Percentiles rank a stretch among this genome's conserved stretches.
Conservation (phyloP, 139 green algal genomes). For the Tetraselmis chui region DNA sequence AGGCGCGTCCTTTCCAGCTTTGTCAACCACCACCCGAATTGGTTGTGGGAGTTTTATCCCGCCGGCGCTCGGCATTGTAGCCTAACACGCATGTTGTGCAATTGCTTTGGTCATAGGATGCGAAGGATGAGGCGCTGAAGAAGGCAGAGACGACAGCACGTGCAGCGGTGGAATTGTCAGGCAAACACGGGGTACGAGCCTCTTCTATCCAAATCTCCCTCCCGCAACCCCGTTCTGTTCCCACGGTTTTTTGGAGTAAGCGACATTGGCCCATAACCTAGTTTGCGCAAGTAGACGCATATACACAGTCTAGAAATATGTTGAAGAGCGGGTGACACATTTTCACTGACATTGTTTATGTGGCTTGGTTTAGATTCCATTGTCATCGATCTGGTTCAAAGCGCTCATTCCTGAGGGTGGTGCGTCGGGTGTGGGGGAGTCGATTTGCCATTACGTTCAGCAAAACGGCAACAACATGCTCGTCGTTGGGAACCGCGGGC, state of each 20-base stretch:
- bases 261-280: constrained; percentile 16
- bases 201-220: too few relatives aligned
- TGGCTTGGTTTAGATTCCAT: constrained; percentile 11
- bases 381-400: constrained; percentile 1
- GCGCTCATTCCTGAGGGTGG: constrained; percentile 22
- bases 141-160: not conserved
- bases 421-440: constrained; percentile 31
- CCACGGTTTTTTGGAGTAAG: constrained; percentile 7
- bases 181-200: not conserved
- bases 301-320: constrained; percentile 7
- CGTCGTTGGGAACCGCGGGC: constrained; percentile 39
- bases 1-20: too few relatives aligned
- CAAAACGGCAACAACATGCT: constrained; percentile 31
- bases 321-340: constrained; percentile 11
- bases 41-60: too few relatives aligned
- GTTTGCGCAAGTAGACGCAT: constrained; percentile 17
- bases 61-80: too few relatives aligned
- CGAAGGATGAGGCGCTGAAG: not conserved
- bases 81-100: too few relatives aligned
- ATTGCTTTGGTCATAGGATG: constrained; percentile 3
- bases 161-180: not conserved
- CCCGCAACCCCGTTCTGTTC: not conserved
- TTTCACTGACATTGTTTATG: constrained; percentile 1
- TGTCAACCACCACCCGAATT: too few relatives aligned
- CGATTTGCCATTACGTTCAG: constrained; percentile 39